Conservation (phyloP, 1,139 yeast species). For the Blastobotrys petasosporus region DNA sequence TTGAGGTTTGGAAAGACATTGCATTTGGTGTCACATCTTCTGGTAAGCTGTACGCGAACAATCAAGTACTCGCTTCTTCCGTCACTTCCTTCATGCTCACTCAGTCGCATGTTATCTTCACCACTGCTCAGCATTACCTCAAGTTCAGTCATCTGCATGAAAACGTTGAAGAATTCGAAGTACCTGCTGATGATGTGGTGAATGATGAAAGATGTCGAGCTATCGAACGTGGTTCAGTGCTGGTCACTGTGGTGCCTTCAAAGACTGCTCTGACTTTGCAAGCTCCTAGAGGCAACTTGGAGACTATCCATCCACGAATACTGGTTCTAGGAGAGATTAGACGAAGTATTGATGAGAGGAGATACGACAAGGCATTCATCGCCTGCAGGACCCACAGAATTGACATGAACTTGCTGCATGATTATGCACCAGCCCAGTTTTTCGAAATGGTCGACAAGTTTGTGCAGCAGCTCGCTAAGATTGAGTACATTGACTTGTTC, state of each 20-base stretch:
- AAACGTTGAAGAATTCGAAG: constrained; percentile 30
- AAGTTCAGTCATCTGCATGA: constrained; percentile 71
- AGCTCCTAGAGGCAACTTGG: constrained; percentile 94
- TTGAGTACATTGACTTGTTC: constrained; percentile 79
- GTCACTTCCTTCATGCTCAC: constrained; percentile 79
- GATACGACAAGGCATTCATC: constrained; percentile 66
- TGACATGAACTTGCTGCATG: constrained; percentile 83
- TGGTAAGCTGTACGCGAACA: constrained; percentile 70
- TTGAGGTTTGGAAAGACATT: constrained; percentile 36
- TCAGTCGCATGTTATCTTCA: constrained; percentile 67
- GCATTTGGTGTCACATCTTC: constrained; percentile 63
- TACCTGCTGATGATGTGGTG: constrained; percentile 34
- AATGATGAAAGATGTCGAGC: constrained; percentile 79
- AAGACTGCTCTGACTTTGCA: constrained; percentile 79
- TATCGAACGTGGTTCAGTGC: constrained; percentile 82
- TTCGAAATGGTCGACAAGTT: constrained; percentile 59
- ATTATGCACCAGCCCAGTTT: constrained; percentile 71
- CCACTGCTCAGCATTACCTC: constrained; percentile 81
- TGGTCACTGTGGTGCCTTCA: constrained; percentile 78
- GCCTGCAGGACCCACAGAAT: constrained; percentile 89
- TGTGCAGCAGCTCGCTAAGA: constrained; percentile 60
- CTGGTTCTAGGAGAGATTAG: constrained; percentile 86
- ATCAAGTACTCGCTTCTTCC: constrained; percentile 58
- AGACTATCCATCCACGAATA: constrained; percentile 87
- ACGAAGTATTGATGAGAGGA: constrained; percentile 49